phyloP scores from a whole-genome alignment of 2,329 filamentous ascomycete species.

The Verticillium alfalfae region DNA sequence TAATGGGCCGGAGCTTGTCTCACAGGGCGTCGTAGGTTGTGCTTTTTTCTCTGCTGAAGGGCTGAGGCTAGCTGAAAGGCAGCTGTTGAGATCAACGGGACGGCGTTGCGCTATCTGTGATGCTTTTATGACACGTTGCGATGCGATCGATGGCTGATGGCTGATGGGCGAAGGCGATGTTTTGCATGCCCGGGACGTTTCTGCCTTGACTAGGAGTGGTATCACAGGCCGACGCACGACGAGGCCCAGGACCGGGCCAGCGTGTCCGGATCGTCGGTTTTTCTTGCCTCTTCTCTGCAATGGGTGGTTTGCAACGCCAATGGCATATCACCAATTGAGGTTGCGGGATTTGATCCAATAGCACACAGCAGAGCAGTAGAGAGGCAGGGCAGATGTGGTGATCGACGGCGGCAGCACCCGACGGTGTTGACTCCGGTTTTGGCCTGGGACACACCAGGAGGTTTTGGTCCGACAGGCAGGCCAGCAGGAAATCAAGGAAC shows the following conservation, averaged over 20 bases:
- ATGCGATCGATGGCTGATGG: no score
- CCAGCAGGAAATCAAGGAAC: not conserved
- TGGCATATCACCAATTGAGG: not conserved
- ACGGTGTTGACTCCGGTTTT: not conserved
- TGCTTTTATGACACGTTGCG: not conserved
- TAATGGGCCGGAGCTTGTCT: not conserved
- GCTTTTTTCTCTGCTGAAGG: not conserved
- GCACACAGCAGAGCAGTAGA: not conserved
- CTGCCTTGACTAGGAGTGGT: not conserved
- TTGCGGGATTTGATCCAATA: not conserved
- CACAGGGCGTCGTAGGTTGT: not conserved
- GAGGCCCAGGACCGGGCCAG: not conserved
- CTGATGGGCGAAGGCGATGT: no score
- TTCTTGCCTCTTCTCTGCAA: not conserved
- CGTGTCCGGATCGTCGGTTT: not conserved
- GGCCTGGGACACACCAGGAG: not conserved
- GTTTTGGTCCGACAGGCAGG: not conserved
- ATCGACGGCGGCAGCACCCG: not conserved
- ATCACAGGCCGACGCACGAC: not conserved
- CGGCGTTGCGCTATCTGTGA: not conserved
- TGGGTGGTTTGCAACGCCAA: not conserved
- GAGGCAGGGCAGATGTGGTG: not conserved
- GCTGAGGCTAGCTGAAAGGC: not conserved
- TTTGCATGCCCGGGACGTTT: no score
- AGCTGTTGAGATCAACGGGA: not conserved